A percentile compares a stretch with the other conserved stretches of the same genome.
Evolutionary conservation across 495 filamentous ascomycete genomes (phyloP).

Genomic region (Friedmanniomyces endolithicus): DNA sequence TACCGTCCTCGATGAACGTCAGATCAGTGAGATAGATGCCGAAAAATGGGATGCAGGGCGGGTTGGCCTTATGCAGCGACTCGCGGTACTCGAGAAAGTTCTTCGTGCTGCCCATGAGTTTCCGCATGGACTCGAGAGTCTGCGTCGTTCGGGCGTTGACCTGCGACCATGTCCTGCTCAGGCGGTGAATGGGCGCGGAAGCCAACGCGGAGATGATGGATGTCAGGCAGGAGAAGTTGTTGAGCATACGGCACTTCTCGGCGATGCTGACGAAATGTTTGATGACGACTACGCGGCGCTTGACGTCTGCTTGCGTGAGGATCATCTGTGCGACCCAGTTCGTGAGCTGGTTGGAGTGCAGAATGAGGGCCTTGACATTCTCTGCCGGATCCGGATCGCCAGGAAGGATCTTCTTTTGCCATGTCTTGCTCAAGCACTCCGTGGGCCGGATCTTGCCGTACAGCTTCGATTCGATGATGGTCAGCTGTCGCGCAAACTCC

Average conservation of each 20-base stretch:
- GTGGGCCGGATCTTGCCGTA: slow-evolving; percentile 92
- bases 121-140: slow-evolving; percentile 78
- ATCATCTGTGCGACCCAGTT: slow-evolving; percentile 99
- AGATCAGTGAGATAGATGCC: slow-evolving; percentile 97
- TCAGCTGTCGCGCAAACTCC: slow-evolving; percentile 92
- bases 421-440: slow-evolving; percentile 95
- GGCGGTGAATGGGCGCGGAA: slow-evolving; percentile 85
- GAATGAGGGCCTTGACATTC: slow-evolving; percentile 89
- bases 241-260: slow-evolving; percentile 87
- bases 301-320: slow-evolving; percentile 79
- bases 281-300: slow-evolving; percentile 91
- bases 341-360: slow-evolving; percentile 95
- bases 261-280: slow-evolving; percentile 96
- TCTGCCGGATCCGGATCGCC: slow-evolving; percentile 79
- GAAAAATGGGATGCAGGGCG: slow-evolving; percentile 96
- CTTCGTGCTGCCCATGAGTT: slow-evolving; percentile 92
- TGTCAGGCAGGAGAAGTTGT: slow-evolving; percentile 97
- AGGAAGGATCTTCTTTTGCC: slow-evolving; percentile 81
- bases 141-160: slow-evolving; percentile 71
- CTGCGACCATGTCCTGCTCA: slow-evolving; percentile 88
- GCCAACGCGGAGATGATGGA: slow-evolving; percentile 93
- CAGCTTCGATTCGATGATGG: slow-evolving; percentile 87
- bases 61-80: slow-evolving; percentile 78
- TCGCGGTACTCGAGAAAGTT: slow-evolving; percentile 97
- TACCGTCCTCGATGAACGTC: slow-evolving; percentile 97